A percentile compares a stretch with the other conserved stretches of the same genome.
Conservation (phyloP, 208 protist genomes). For the Acanthamoeba sp. region DNA sequence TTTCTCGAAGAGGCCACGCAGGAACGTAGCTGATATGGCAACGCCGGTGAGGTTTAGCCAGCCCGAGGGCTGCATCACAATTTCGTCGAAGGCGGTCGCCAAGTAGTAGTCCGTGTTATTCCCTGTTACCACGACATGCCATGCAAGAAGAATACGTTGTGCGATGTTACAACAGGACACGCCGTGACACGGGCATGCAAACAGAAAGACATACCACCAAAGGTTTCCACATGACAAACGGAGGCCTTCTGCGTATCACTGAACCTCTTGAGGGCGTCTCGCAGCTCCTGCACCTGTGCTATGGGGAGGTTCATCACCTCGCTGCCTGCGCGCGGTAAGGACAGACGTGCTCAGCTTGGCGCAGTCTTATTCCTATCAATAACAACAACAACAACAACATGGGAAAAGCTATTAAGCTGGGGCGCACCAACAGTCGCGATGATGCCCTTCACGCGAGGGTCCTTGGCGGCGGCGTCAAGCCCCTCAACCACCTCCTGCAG, state of each 20-base stretch:
- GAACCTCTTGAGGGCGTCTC: constrained; percentile 60
- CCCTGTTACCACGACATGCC: neutral
- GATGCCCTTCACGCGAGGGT: constrained; percentile 49
- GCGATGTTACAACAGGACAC: no score
- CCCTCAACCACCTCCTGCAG: constrained; percentile 48
- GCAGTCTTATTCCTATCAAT: neutral
- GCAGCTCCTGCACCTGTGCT: constrained; percentile 60
- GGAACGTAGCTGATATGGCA: neutral
- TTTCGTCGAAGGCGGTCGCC: constrained; percentile 52
- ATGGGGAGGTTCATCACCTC: constrained; percentile 58
- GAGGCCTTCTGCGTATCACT: neutral
- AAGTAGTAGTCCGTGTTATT: constrained; percentile 64
- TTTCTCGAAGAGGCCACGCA: constrained; percentile 66
- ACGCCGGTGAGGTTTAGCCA: constrained; percentile 45
- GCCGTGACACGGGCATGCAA: no score
- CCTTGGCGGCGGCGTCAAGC: constrained; percentile 22
- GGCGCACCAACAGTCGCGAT: constrained; percentile 41
- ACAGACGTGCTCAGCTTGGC: neutral
- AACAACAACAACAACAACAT: no score
- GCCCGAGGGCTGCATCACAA: constrained; percentile 60
- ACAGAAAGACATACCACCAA: neutral
- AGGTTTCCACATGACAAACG: constrained; percentile 10
- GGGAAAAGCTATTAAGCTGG: neutral
- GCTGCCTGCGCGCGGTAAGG: neutral
- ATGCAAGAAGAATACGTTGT: no score